Percentiles rank a stretch among this genome's conserved stretches.
phyloP scores from a whole-genome alignment of 1,139 yeast species.

The Suhomyces atakaporum region DNA sequence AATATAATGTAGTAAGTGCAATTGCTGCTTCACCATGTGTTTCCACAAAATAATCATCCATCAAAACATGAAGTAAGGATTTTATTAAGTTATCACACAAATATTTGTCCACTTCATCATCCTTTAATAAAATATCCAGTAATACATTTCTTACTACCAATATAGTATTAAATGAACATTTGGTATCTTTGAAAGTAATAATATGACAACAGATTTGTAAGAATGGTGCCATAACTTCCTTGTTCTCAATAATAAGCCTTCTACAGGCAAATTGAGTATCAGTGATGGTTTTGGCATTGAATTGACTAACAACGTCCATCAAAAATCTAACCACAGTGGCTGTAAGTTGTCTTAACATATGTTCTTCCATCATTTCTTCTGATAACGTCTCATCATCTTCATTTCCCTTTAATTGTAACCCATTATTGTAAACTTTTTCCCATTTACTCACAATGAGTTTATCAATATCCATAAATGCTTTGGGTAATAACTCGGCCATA shows the following conservation, averaged over 20 bases:
- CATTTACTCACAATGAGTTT: conserved; percentile 68
- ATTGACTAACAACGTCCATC: conserved; percentile 86
- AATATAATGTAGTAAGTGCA: conserved; percentile 77
- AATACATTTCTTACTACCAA: conserved; percentile 73
- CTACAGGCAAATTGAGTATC: conserved; percentile 68
- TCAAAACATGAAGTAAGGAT: conserved; percentile 54
- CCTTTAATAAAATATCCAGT: conserved; percentile 63
- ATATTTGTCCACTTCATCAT: conserved; percentile 77
- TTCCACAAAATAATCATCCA: conserved; percentile 79
- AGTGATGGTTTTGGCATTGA: conserved; percentile 45
- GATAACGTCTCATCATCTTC: conserved; percentile 82
- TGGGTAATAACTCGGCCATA: conserved; percentile 77
- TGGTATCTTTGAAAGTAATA: conserved; percentile 80
- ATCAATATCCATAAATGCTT: conserved; percentile 71
- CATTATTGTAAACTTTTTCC: conserved; percentile 69
- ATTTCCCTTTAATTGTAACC: conserved; percentile 68
- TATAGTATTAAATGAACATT: conserved; percentile 89
- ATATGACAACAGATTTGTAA: conserved; percentile 74
- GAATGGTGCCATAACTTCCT: conserved; percentile 75
- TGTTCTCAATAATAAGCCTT: conserved; percentile 62
- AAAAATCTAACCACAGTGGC: conserved; percentile 89
- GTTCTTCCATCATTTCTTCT: conserved; percentile 99
- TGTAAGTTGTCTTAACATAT: conserved; percentile 85
- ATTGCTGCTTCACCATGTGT: conserved; percentile 91
- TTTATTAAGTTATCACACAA: conserved; percentile 60